A percentile compares a stretch with the other conserved stretches of the same genome.
Evolutionary conservation across 371 early-diverging fungal genomes (phyloP).

Genomic region (Mortierella sp.): DNA sequence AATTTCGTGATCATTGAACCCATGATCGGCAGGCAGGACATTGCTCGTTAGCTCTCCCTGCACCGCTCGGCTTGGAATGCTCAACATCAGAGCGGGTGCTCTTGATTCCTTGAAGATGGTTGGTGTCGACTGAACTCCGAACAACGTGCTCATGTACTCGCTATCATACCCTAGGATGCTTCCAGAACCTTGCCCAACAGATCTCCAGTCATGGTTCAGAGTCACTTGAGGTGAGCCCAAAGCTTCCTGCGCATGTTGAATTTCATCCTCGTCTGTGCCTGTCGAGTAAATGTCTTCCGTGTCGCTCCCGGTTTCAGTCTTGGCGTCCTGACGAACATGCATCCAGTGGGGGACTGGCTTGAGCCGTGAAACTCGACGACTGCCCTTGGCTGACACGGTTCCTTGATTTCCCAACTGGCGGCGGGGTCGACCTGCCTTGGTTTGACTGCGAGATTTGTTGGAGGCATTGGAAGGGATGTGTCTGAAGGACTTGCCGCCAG

Average conservation of each 20-base stretch:
- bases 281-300: conserved; percentile 14
- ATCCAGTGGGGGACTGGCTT: conserved; percentile 9
- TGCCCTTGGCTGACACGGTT: background rate
- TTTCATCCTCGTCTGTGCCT: conserved; percentile 24
- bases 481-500: conserved; percentile 40
- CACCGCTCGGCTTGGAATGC: conserved; percentile 36
- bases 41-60: conserved; percentile 2
- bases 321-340: conserved; percentile 5
- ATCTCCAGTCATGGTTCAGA: conserved; percentile 47
- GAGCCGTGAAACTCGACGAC: background rate
- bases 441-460: background rate
- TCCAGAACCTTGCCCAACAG: background rate
- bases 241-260: background rate
- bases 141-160: conserved; percentile 29
- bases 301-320: conserved; percentile 16
- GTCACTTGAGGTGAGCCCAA: conserved; percentile 45
- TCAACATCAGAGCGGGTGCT: conserved; percentile 45
- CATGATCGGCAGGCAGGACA: conserved; percentile 21
- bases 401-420: conserved; percentile 9
- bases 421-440: conserved; percentile 20
- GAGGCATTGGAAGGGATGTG: conserved; percentile 18
- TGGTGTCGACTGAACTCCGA: conserved; percentile 1
- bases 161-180: conserved; percentile 23
- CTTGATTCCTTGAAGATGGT: conserved; percentile 36
- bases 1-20: conserved; percentile 16